A percentile compares a stretch with the other conserved stretches of the same genome.
phyloP scores from a whole-genome alignment of 345 rosid species.

The Bruguiera parviflora region DNA sequence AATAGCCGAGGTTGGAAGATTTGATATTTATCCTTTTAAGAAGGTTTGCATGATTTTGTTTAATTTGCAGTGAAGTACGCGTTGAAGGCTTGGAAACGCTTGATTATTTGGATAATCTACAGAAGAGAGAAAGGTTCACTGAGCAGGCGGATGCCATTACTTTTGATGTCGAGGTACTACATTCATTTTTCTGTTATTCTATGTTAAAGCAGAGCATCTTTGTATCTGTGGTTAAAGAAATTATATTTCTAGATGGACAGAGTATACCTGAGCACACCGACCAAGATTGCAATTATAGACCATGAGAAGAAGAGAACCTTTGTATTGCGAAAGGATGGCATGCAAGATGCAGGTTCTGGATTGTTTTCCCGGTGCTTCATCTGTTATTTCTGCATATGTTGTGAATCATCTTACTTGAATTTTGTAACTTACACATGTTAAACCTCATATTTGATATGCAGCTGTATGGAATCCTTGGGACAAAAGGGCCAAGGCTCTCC shows the following conservation, averaged over 20 bases:
- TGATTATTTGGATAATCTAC: slow-evolving; percentile 79
- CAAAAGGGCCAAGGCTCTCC: slow-evolving; percentile 69
- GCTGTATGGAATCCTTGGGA: slow-evolving; percentile 98
- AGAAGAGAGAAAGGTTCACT: slow-evolving; percentile 63
- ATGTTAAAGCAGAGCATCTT: not conserved
- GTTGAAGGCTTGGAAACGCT: slow-evolving; percentile 98
- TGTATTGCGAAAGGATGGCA: slow-evolving; percentile 75
- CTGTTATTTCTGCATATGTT: not conserved
- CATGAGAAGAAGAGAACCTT: slow-evolving; percentile 94
- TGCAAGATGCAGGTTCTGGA: slow-evolving; percentile 76
- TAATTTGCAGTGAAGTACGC: slow-evolving; percentile 84
- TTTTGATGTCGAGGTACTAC: slow-evolving; percentile 80
- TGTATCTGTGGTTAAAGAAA: not conserved
- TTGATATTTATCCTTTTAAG: slow-evolving; percentile 13
- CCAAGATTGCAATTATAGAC: slow-evolving; percentile 89
- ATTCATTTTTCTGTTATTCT: not conserved
- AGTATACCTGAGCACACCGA: slow-evolving; percentile 84
- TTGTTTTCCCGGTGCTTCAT: slow-evolving; percentile 3
- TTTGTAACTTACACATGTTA: slow-evolving; percentile 5
- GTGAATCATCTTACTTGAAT: not conserved
- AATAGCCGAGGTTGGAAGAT: slow-evolving; percentile 5
- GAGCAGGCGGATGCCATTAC: slow-evolving; percentile 99
- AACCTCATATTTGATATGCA: slow-evolving; percentile 26
- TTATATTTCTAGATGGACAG: slow-evolving; percentile 53
- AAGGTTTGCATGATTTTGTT: slow-evolving; percentile 23